Conservation (phyloP, 2,329 filamentous ascomycete species). For the Fusarium sp. region DNA sequence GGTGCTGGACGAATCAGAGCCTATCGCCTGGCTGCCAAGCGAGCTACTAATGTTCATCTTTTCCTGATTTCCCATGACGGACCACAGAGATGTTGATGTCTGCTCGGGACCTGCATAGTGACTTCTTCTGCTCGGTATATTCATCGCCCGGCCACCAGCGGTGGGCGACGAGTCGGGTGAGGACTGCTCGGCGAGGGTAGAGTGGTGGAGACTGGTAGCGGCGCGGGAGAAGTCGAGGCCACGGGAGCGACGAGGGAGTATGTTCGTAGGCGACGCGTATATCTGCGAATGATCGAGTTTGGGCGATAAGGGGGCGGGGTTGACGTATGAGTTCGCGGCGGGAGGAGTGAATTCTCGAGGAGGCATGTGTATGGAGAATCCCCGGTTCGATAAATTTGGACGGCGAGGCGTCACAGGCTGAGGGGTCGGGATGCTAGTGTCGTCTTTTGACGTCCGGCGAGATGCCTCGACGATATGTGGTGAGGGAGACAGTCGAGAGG, state of each 20-base stretch:
- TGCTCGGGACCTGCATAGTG: slow-evolving; percentile 65
- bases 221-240: slow-evolving; percentile 93
- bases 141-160: slow-evolving; percentile 72
- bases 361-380: slow-evolving; percentile 58
- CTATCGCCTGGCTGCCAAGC: slow-evolving; percentile 74
- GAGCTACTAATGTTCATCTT: slow-evolving; percentile 80
- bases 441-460: slow-evolving; percentile 70
- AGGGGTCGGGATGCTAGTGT: slow-evolving; percentile 62
- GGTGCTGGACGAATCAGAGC: slow-evolving; percentile 79
- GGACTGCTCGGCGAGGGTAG: slow-evolving; percentile 86
- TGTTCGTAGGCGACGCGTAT: slow-evolving; percentile 87
- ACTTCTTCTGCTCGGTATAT: slow-evolving; percentile 64
- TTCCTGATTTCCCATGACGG: slow-evolving; percentile 74
- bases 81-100: slow-evolving; percentile 76
- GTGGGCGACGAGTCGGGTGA: slow-evolving; percentile 92
- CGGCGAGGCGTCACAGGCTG: slow-evolving; percentile 77
- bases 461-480: slow-evolving; percentile 65
- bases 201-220: slow-evolving; percentile 94
- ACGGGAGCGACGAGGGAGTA: slow-evolving; percentile 86
- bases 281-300: slow-evolving; percentile 85
- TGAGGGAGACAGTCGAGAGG: slow-evolving; percentile 65
- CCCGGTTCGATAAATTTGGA: slow-evolving; percentile 68
- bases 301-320: slow-evolving; percentile 78
- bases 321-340: slow-evolving; percentile 52
- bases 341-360: slow-evolving; percentile 51